Evolutionary conservation across 2,329 filamentous ascomycete species (phyloP).

Genomic region (Botrytis porri): DNA sequence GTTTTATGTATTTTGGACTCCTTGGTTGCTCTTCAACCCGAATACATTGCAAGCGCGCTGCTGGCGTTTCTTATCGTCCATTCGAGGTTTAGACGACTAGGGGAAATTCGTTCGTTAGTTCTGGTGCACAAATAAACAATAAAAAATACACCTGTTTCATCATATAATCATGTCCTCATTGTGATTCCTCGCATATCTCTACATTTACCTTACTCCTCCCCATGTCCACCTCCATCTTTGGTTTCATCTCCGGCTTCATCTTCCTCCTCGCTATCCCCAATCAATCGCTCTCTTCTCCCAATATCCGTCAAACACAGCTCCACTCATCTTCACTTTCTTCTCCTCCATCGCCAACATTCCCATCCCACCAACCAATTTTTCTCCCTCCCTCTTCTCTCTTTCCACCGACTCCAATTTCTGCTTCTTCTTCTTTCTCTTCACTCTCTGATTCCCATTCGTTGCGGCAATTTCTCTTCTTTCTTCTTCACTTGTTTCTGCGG

Average conservation of each 20-base stretch:
- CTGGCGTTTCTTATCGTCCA: background rate
- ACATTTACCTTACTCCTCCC: too few species aligned
- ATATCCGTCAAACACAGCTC: background rate
- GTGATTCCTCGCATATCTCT: background rate
- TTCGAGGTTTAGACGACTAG: background rate
- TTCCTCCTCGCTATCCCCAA: background rate
- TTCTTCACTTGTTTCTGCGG: background rate
- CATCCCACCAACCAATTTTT: background rate
- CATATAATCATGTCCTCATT: background rate
- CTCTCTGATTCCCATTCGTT: background rate
- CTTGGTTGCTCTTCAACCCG: background rate
- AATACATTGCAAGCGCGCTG: background rate
- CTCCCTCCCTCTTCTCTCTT: background rate
- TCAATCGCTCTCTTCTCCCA: rapidly evolving
- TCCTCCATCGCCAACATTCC: background rate
- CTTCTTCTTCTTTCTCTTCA: background rate
- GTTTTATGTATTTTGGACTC: background rate
- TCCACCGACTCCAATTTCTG: background rate
- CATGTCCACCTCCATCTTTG: background rate
- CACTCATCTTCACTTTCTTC: background rate
- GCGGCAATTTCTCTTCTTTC: background rate
- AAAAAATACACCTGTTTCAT: background rate
- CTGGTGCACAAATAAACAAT: background rate
- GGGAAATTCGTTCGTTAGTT: background rate
- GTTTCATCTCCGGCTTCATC: background rate